Percentiles rank a stretch among this genome's conserved stretches.
These are phyloP conservation scores for Saturnispora gosingensis DNA, from an alignment of 805 yeast genomes.

Conservation along the genomic window DNA sequence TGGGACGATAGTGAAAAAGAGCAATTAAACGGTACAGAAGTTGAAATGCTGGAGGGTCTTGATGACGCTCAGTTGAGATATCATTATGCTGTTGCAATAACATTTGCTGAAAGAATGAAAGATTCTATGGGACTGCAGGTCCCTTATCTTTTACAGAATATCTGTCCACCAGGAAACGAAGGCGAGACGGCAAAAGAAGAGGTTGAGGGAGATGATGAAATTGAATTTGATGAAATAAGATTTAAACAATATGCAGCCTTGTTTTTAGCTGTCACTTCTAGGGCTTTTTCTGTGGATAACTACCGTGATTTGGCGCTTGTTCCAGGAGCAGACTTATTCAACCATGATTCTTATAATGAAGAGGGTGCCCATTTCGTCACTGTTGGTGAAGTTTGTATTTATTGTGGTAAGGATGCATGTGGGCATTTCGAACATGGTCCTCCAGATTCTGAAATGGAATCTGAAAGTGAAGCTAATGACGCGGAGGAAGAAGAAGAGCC, in stretches of 20 bases:
- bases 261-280: slow-evolving; percentile 55
- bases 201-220: background rate
- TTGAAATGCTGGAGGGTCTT: slow-evolving; percentile 49
- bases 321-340: slow-evolving; percentile 87
- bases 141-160: slow-evolving; percentile 24
- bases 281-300: slow-evolving; percentile 75
- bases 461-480: slow-evolving; percentile 22
- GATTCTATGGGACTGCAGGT: slow-evolving; percentile 20
- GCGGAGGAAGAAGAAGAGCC: slow-evolving; percentile 7
- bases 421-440: slow-evolving; percentile 24
- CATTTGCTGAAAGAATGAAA: slow-evolving; percentile 31
- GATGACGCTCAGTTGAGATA: slow-evolving; percentile 36
- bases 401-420: slow-evolving; percentile 28
- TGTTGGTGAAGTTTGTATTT: slow-evolving; percentile 28
- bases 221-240: slow-evolving; percentile 14
- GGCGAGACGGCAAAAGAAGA: background rate
- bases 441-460: slow-evolving; percentile 25
- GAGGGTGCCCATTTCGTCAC: slow-evolving; percentile 66
- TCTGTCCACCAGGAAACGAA: slow-evolving; percentile 4
- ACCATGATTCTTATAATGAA: slow-evolving; percentile 45
- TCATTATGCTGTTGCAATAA: slow-evolving; percentile 32
- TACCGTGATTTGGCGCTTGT: slow-evolving; percentile 70
- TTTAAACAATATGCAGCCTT: slow-evolving; percentile 46
- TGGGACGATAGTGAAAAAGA: slow-evolving; percentile 48
- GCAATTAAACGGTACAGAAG: slow-evolving; percentile 51